A percentile compares a stretch with the other conserved stretches of the same genome.
Conservation (phyloP, 352 stramenopile species). For the Pythium periplocum region DNA sequence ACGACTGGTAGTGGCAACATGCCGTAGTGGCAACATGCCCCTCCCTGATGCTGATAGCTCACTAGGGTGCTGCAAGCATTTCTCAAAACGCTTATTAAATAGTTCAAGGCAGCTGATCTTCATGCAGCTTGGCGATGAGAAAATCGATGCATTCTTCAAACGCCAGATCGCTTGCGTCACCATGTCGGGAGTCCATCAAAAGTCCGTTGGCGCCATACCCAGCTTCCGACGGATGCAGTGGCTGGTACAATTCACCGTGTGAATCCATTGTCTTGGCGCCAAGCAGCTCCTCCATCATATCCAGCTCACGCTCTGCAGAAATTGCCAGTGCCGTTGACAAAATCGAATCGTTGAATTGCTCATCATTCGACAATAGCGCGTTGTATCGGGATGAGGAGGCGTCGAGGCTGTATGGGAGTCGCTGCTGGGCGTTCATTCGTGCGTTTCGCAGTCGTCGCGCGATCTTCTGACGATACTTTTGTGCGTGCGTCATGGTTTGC, state of each 20-base stretch:
- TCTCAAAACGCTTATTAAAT: slow-evolving; percentile 34
- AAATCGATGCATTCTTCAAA: slow-evolving; percentile 83
- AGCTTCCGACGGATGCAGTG: slow-evolving; percentile 24
- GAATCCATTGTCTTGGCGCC: slow-evolving; percentile 8
- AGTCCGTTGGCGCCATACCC: slow-evolving; percentile 3
- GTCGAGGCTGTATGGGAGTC: slow-evolving; percentile 62
- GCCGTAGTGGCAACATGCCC: too few relatives aligned
- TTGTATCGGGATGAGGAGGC: slow-evolving; percentile 59
- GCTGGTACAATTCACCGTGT: slow-evolving; percentile 30
- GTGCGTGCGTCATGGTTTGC: slow-evolving; percentile 79
- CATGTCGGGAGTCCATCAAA: slow-evolving; percentile 37
- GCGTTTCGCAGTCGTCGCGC: slow-evolving; percentile 61
- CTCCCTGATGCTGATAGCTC: too few relatives aligned
- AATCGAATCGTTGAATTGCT: slow-evolving; percentile 81
- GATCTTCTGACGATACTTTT: slow-evolving; percentile 86
- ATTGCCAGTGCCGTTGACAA: slow-evolving; percentile 71
- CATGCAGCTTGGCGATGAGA: slow-evolving; percentile 43
- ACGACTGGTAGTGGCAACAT: too few relatives aligned
- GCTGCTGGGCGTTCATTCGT: slow-evolving; percentile 61
- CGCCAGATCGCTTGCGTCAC: slow-evolving; percentile 53
- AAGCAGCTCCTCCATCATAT: slow-evolving; percentile 41
- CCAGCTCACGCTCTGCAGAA: slow-evolving; percentile 59
- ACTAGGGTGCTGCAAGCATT: neutral
- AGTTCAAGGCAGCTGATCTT: slow-evolving; percentile 15
- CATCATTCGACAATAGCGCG: slow-evolving; percentile 59